A percentile compares a stretch with the other conserved stretches of the same genome.
phyloP scores from a whole-genome alignment of 2,329 filamentous ascomycete genomes.

The Chaetomium olivaceum region DNA sequence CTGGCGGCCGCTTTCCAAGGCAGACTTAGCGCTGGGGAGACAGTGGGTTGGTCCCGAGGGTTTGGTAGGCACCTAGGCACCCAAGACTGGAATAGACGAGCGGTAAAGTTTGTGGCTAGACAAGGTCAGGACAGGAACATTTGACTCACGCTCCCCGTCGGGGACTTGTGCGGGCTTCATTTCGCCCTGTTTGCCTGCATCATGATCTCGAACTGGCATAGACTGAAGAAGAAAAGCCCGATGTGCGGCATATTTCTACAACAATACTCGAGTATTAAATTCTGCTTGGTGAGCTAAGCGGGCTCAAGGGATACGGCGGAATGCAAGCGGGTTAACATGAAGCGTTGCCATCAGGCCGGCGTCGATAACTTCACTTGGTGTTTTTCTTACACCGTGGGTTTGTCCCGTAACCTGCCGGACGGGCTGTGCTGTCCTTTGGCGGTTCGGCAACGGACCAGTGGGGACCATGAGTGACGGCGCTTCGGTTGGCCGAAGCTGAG shows the following conservation, averaged over 20 bases:
- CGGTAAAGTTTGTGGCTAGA: not conserved
- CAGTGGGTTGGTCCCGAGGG: not conserved
- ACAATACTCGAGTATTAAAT: not conserved
- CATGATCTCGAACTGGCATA: not conserved
- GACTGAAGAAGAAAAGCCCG: not conserved
- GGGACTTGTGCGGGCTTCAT: not conserved
- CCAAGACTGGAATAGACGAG: not conserved
- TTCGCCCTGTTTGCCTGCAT: not conserved
- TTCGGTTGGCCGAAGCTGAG: not conserved
- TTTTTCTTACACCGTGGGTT: not conserved
- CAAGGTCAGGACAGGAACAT: not conserved
- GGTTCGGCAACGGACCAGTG: not conserved
- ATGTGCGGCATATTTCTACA: not conserved
- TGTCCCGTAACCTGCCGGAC: not conserved
- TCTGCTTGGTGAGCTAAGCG: not conserved
- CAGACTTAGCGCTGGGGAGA: not conserved
- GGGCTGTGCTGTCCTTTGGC: not conserved
- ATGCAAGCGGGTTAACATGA: not conserved
- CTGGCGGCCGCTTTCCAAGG: not conserved
- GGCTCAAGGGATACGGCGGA: not conserved
- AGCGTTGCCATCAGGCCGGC: not conserved
- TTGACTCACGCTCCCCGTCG: not conserved
- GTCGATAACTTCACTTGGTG: not conserved
- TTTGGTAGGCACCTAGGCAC: not conserved
- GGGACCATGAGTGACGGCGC: not conserved